Base-by-base conservation (phyloP, 2,329 filamentous ascomycete genomes). In the Fusarium tanahbumbuense region DNA sequence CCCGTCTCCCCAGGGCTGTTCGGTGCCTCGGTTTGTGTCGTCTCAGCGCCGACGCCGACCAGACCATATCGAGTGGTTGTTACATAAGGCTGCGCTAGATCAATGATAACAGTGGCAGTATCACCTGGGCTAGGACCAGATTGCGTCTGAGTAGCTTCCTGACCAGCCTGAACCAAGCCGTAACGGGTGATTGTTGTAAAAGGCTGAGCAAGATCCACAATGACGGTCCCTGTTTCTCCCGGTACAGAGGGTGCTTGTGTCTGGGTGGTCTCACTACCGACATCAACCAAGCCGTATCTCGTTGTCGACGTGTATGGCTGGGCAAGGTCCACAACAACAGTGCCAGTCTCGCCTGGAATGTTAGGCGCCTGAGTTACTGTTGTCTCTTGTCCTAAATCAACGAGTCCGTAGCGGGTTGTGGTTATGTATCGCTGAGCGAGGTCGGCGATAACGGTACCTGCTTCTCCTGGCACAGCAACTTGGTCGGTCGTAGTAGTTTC, bases 381-480 rank as follows among this genome's bases (percentile, higher is more conserved):
- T 37, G 18, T 37, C 34, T 37, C 34, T 37, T 37, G 34, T 37
- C 34, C 34, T 10, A 37, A 11, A 37, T n/a, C 34, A 37, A 37
- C 34, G 18, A 37, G 12, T 9, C 53, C 53, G 18, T 47, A 56
- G 10, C 44, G 34, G 9, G 60, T 64, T 2, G 34, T 15, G 3
- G 48, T 55, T 2, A 23, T 44, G 3, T 55, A 63, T 15, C 47
- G 56, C 9, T 63, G 60, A 2, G 56, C 41, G 7, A 61, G 27
- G 34, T 63, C 47, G 2, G 54, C 20, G 2, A 60, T 22, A 7
- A 63, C 47, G 1, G 41, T 55, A 7, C 27, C 52, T 6, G 22
- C 34, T 7, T 55, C 27, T 9, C 52, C 52, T 15, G 52, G 41
- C 15, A 32, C 27, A 11, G 27, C 28, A 5, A 37, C 18, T n/a